Conservation (phyloP, 176 grass and related monocot genomes). For the Musa itinerans region DNA sequence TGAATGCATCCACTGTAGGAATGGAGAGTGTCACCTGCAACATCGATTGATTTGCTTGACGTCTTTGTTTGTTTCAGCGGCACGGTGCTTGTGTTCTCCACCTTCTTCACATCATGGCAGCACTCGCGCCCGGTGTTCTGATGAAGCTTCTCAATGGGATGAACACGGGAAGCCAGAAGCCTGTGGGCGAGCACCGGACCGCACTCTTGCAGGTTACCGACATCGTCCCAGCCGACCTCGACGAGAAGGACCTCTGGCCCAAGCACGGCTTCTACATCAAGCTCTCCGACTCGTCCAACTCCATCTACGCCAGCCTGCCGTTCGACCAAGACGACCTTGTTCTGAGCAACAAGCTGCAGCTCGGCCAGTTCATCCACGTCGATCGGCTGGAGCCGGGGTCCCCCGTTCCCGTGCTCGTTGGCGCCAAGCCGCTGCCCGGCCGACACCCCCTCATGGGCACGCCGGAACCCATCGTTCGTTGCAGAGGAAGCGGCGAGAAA, state of each 20-base stretch:
- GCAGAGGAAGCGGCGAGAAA: conserved; percentile 11
- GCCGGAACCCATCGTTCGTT: conserved; percentile 39
- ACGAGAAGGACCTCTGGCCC: conserved; percentile 80
- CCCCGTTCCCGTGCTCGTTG: conserved; percentile 65
- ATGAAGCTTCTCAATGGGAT: conserved; percentile 71
- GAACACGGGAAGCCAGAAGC: conserved; percentile 42
- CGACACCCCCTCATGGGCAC: conserved; percentile 67
- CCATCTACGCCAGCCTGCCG: conserved; percentile 78
- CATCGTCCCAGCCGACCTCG: conserved; percentile 81
- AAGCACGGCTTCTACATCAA: conserved; percentile 91
- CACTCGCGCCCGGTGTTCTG: conserved; percentile 58
- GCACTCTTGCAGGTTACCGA: conserved; percentile 77
- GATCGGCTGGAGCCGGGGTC: conserved; percentile 64
- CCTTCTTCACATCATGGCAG: conserved; percentile 32
- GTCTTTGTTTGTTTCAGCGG: too few species aligned
- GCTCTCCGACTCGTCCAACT: conserved; percentile 67
- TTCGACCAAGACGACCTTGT: conserved; percentile 70
- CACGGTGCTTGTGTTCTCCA: too few species aligned
- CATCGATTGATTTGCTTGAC: too few species aligned
- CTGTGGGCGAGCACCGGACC: conserved; percentile 58
- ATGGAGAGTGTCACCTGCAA: too few species aligned
- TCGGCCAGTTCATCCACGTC: conserved; percentile 74
- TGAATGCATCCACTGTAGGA: too few species aligned
- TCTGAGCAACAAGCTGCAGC: conserved; percentile 79
- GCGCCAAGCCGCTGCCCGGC: conserved; percentile 44